phyloP scores from a whole-genome alignment of 208 protist species.

The Trypanosoma boissoni region DNA sequence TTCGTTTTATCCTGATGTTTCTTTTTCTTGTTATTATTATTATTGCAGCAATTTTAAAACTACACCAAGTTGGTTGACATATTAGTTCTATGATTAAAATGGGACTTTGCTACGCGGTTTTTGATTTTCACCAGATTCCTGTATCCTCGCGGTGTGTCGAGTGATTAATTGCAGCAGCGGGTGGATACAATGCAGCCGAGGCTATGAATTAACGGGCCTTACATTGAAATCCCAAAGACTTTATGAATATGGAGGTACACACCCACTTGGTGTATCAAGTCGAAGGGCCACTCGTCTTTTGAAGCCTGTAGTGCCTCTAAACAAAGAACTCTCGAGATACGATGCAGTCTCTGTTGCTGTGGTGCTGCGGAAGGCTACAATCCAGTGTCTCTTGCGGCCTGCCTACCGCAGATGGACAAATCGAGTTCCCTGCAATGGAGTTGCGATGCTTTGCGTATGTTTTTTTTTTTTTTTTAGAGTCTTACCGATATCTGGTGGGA shows the following conservation, averaged over 20 bases:
- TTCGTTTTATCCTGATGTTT: conserved; percentile 27
- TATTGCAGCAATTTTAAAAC: too few relatives aligned
- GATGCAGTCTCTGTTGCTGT: conserved; percentile 71
- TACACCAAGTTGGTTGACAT: too few relatives aligned
- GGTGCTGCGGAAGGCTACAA: conserved; percentile 44
- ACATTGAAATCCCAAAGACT: conserved; percentile 57
- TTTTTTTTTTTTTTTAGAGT: too few relatives aligned
- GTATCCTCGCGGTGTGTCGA: conserved; percentile 64
- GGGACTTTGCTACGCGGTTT: conserved; percentile 35
- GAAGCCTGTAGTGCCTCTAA: conserved; percentile 60
- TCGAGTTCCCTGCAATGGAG: conserved; percentile 68
- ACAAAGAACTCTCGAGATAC: conserved; percentile 69
- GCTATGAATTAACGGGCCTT: conserved; percentile 54
- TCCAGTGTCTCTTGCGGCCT: conserved; percentile 60
- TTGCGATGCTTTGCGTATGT: conserved; percentile 52
- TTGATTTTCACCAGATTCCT: conserved; percentile 27
- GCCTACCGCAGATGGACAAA: conserved; percentile 66
- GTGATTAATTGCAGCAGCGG: conserved; percentile 18
- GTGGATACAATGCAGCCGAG: conserved; percentile 31
- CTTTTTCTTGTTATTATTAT: too few relatives aligned
- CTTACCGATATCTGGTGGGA: conserved; percentile 75
- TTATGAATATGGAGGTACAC: conserved; percentile 41
- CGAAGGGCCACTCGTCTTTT: conserved; percentile 41
- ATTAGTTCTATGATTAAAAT: too few relatives aligned
- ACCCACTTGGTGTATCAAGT: conserved; percentile 53